Conservation (phyloP, 2,329 filamentous ascomycete genomes). For the Paradendryphiella salina region DNA sequence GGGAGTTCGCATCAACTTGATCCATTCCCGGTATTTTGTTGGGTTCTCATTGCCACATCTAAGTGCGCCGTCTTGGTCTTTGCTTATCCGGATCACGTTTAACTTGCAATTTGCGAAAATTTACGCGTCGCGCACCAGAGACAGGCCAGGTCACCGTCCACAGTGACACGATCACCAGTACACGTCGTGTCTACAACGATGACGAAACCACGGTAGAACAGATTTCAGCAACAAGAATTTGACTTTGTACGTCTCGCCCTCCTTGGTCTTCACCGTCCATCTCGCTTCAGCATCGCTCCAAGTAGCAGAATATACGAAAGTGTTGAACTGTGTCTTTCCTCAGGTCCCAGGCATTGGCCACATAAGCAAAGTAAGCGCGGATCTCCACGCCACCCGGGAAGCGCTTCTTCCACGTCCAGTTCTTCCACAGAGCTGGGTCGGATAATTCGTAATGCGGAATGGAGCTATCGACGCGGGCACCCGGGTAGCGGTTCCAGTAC, state of each 20-base stretch:
- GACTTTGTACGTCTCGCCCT: constrained; percentile 46
- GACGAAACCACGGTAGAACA: too few species aligned
- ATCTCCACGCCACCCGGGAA: constrained; percentile 28
- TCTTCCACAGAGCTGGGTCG: constrained; percentile 21
- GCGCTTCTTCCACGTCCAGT: constrained; percentile 27
- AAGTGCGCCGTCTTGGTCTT: too few species aligned
- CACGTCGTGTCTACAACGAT: too few species aligned
- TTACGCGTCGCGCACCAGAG: too few species aligned
- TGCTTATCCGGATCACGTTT: too few species aligned
- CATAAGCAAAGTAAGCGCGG: constrained; percentile 25
- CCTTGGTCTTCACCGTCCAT: constrained; percentile 53
- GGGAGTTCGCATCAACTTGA: too few species aligned
- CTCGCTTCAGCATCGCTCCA: constrained; percentile 45
- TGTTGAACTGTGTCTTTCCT: constrained; percentile 46
- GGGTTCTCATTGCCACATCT: too few species aligned
- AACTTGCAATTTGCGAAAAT: too few species aligned
- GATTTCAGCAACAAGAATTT: constrained; percentile 51
- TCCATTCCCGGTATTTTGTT: too few species aligned
- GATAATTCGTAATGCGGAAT: constrained; percentile 31
- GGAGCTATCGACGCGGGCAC: constrained; percentile 31
- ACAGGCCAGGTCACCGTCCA: too few species aligned
- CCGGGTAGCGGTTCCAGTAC: constrained; percentile 38
- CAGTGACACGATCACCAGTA: too few species aligned
- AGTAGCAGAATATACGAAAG: constrained; percentile 48
- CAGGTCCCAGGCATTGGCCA: constrained; percentile 26